Conservation (phyloP, 2,329 filamentous ascomycete species). For the Paecilomyces dactylethromorphus region DNA sequence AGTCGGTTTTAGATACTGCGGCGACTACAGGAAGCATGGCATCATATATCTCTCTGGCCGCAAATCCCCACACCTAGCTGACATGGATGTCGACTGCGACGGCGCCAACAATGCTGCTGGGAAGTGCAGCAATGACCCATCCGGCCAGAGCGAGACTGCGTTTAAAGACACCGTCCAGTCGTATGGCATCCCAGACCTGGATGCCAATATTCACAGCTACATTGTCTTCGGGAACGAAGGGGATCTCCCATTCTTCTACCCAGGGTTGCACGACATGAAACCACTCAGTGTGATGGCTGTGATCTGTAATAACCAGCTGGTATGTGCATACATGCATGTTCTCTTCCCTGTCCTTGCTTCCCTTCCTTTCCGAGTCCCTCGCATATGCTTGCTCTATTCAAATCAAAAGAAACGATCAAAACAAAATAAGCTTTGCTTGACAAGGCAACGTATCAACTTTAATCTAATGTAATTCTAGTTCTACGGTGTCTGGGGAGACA, state of each 20-base stretch:
- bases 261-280: slow-evolving; percentile 37
- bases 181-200: slow-evolving; percentile 41
- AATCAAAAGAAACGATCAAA: not conserved
- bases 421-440: not conserved
- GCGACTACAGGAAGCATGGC: not conserved
- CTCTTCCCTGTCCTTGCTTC: not conserved
- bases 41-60: not conserved
- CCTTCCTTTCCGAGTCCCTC: not conserved
- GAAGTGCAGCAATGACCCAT: slow-evolving; percentile 39
- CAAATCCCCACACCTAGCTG: not conserved
- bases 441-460: not conserved
- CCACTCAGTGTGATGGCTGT: slow-evolving; percentile 51
- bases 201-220: slow-evolving; percentile 48
- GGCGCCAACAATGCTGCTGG: slow-evolving; percentile 42
- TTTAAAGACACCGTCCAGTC: slow-evolving; percentile 36
- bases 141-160: slow-evolving; percentile 38
- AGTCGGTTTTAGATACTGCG: not conserved
- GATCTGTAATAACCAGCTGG: slow-evolving; percentile 46
- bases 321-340: slow-evolving; percentile 11
- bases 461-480: slow-evolving; percentile 24
- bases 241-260: slow-evolving; percentile 33
- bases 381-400: not conserved
- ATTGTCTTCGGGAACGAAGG: slow-evolving; percentile 49
- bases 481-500: slow-evolving; percentile 58
- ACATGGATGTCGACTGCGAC: slow-evolving; percentile 55